A percentile compares a stretch with the other conserved stretches of the same genome.
Evolutionary conservation across 768 basidiomycete genomes (phyloP).

Genomic region (Filobasidium floriforme): DNA sequence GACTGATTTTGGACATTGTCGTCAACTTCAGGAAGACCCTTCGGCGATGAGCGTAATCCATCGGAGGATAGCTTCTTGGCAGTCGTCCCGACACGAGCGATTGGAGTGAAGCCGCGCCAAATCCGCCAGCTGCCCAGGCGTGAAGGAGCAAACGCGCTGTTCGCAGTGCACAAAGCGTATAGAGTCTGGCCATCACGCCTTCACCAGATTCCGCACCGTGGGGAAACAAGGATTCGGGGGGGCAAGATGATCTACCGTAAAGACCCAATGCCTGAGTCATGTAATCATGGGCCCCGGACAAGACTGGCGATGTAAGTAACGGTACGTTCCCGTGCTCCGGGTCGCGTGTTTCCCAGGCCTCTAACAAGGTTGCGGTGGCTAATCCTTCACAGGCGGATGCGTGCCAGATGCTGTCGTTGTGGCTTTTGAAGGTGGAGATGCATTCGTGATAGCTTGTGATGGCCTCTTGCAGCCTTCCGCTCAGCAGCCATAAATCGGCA

Average conservation of each 20-base stretch:
- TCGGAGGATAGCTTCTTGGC: constrained; percentile 32
- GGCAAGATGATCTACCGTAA: constrained; percentile 14
- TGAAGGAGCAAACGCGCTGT: constrained; percentile 74
- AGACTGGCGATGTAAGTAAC: constrained; percentile 7
- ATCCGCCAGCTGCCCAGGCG: constrained; percentile 61
- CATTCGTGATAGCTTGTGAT: constrained; percentile 81
- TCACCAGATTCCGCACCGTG: constrained; percentile 20
- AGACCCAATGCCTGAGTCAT: constrained; percentile 10
- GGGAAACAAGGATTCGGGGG: constrained; percentile 20
- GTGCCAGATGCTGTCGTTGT: constrained; percentile 78
- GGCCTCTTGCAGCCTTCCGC: constrained; percentile 79
- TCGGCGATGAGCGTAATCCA: constrained; percentile 15
- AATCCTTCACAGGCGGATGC: constrained; percentile 79
- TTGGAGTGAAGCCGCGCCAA: constrained; percentile 50
- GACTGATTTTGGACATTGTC: constrained; percentile 60
- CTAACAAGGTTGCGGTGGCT: constrained; percentile 67
- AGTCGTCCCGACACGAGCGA: constrained; percentile 46
- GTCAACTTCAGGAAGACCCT: constrained; percentile 59
- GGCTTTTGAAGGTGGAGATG: constrained; percentile 62
- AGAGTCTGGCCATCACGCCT: constrained; percentile 18
- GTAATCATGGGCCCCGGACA: constrained; percentile 2
- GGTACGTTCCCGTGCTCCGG: background rate
- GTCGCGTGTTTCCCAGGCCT: constrained; percentile 58
- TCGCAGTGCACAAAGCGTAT: constrained; percentile 64
- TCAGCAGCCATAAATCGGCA: constrained; percentile 77